These are phyloP conservation scores for Podospora conica DNA, from an alignment of 495 filamentous ascomycete species.

Conservation along the genomic window DNA sequence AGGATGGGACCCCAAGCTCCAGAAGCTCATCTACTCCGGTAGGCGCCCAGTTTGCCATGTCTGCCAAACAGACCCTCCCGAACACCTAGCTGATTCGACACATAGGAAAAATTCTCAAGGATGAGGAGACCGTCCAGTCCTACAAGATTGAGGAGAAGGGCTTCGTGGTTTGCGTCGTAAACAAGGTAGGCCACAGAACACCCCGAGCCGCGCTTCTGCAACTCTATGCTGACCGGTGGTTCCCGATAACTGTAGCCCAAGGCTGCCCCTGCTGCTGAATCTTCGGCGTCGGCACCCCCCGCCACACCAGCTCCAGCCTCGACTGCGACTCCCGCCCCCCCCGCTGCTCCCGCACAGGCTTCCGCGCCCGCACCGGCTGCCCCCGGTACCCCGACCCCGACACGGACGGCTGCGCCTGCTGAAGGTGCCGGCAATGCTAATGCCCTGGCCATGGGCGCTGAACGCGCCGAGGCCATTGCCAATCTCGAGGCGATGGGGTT, in stretches of 20 bases:
- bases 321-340: conserved; percentile 52
- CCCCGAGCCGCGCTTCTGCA: conserved; percentile 2
- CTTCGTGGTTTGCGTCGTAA: conserved; percentile 94
- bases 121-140: conserved; percentile 89
- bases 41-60: conserved; percentile 26
- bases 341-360: conserved; percentile 50
- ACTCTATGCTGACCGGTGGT: not conserved
- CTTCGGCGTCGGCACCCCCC: conserved; percentile 48
- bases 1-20: conserved; percentile 78
- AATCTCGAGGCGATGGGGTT: conserved; percentile 99
- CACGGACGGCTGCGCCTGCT: conserved; percentile 34
- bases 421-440: conserved; percentile 54
- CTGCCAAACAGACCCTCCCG: not conserved
- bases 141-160: conserved; percentile 99
- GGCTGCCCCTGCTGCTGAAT: conserved; percentile 49
- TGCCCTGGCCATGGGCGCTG: conserved; percentile 72
- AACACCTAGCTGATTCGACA: not conserved
- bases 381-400: conserved; percentile 60
- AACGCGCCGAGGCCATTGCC: conserved; percentile 78
- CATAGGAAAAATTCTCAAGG: conserved; percentile 91
- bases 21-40: conserved; percentile 98
- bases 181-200: conserved; percentile 58
- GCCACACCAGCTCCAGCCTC: conserved; percentile 65
- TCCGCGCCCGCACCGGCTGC: conserved; percentile 56
- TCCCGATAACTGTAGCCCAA: conserved; percentile 28